Evolutionary conservation across 192 early-diverging fungal genomes (phyloP), one percentile per base, ranked within the genome.

Genomic region (Oehlia diaphana): DNA sequence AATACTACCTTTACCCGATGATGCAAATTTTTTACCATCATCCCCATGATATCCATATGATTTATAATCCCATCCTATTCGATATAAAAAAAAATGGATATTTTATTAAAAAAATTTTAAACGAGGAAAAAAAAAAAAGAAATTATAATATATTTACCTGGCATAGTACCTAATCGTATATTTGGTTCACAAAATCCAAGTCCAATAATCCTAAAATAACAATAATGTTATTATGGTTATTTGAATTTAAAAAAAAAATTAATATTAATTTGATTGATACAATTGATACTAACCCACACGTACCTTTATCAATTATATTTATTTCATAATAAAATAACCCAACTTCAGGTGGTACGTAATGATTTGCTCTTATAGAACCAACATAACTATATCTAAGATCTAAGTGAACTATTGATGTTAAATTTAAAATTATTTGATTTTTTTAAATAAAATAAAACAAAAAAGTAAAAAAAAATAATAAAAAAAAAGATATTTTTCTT

Each of bases 21-120:
- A 58, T 58, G 50, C 16, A 58, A 58, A 58, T 58, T 58, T 58
- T 19, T 58, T 1, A 58, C 53, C 53, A 58, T 58, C 53, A 82
- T 97, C 96, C 58, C 95, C 97, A 84, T 98, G 97, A 85, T 98
- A 99, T 10, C 96, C 97, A 91, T 92, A 99, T 10, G 95, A 96
- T 71, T 90, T 80, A 3, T 87, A 81, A 70, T 98, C 95, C 93
- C 94, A 97, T 3, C 97, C 94, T 94, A 74, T 47, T n/a, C 49
- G 39, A 13, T 19, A 26, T 35, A 37, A 10, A 35, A 69, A 37
- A 69, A 14, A 69, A 69, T 33, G 31, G 1, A 31, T 69, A 69
- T 33, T 37, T n/a, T 21, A 58, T 19, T 58, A 53, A 50, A 50
- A 9, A 42, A 42, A 42, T 12, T 47, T 47, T 47, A 47, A 47